phyloP scores from a whole-genome alignment of 805 yeast species.

The Candida endomychidarum region DNA sequence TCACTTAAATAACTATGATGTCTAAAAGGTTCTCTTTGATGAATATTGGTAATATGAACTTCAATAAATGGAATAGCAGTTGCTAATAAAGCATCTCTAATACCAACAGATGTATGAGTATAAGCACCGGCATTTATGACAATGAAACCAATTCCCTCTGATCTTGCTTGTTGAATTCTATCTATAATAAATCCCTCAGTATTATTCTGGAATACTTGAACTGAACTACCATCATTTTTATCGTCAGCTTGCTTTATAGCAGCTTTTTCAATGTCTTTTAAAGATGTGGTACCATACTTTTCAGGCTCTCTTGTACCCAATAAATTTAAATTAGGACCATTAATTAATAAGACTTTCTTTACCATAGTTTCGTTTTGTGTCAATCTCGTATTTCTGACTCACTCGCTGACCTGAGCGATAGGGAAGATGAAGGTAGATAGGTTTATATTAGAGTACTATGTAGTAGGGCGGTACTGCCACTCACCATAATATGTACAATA shows the following conservation, averaged over 20 bases:
- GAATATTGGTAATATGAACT: slow-evolving; percentile 52
- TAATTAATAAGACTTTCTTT: slow-evolving; percentile 43
- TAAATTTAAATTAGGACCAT: slow-evolving; percentile 52
- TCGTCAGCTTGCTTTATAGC: slow-evolving; percentile 32
- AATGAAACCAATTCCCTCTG: slow-evolving; percentile 43
- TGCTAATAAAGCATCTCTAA: slow-evolving; percentile 49
- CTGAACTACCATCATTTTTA: slow-evolving; percentile 30
- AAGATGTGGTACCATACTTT: slow-evolving; percentile 48
- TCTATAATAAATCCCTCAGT: slow-evolving; percentile 49
- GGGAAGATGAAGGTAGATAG: too few species aligned
- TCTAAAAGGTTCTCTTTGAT: slow-evolving; percentile 51
- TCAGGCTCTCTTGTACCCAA: slow-evolving; percentile 51
- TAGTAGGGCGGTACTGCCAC: too few species aligned
- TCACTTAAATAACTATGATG: slow-evolving; percentile 50
- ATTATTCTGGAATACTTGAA: slow-evolving; percentile 41
- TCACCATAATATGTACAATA: too few species aligned
- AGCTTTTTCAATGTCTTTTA: slow-evolving; percentile 43
- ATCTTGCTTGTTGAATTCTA: slow-evolving; percentile 46
- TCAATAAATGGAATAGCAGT: slow-evolving; percentile 51
- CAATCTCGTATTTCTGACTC: slow-evolving; percentile 1
- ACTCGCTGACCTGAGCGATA: not conserved
- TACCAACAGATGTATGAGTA: slow-evolving; percentile 51
- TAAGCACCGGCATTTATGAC: slow-evolving; percentile 54
- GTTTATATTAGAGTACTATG: too few species aligned
- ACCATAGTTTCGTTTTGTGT: slow-evolving; percentile 24